Conservation (phyloP, 768 basidiomycete genomes). For the Leccinum aurantiacum region DNA sequence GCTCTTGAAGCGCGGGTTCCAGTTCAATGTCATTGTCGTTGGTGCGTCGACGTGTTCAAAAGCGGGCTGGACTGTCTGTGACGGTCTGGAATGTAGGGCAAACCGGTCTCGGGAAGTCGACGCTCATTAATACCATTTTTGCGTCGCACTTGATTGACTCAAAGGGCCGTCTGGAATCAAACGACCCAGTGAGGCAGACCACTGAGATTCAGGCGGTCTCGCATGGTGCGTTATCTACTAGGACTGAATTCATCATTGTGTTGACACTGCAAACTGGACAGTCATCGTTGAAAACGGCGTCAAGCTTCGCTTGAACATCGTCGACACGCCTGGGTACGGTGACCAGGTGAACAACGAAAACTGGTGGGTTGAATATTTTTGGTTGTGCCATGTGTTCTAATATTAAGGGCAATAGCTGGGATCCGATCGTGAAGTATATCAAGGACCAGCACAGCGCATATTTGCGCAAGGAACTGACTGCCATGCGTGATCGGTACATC, state of each 20-base stretch:
- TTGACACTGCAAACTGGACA: conserved; percentile 33
- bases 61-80: background rate
- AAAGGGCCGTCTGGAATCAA: conserved; percentile 86
- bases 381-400: conserved; percentile 4
- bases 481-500: conserved; percentile 97
- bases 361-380: conserved; percentile 56
- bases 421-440: conserved; percentile 98
- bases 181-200: conserved; percentile 90
- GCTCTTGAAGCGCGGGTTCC: conserved; percentile 97
- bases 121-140: conserved; percentile 98
- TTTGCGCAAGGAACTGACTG: conserved; percentile 97
- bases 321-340: conserved; percentile 98
- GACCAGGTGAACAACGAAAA: conserved; percentile 99
- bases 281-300: conserved; percentile 98
- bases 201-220: conserved; percentile 96
- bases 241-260: background rate
- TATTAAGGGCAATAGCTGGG: conserved; percentile 67
- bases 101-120: conserved; percentile 98
- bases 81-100: conserved; percentile 57
- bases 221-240: conserved; percentile 63
- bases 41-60: conserved; percentile 52
- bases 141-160: conserved; percentile 98
- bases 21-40: conserved; percentile 98
- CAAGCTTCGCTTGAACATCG: conserved; percentile 91
- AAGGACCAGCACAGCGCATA: conserved; percentile 99